Base-by-base conservation (phyloP, 1,139 yeast genomes). In the Suhomyces bokatorum region DNA sequence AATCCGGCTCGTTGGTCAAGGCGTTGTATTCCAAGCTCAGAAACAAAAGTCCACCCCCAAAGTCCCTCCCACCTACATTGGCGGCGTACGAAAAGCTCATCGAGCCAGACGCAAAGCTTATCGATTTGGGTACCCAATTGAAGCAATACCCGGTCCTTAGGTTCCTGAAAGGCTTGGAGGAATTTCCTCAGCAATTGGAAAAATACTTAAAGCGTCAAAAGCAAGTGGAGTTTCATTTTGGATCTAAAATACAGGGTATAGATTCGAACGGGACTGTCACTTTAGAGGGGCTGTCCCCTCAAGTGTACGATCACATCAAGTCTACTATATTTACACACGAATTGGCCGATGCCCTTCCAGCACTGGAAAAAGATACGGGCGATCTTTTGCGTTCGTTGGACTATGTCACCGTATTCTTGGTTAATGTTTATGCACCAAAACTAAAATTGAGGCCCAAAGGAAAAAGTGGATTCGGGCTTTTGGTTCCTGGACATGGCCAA, bases 401-500 rank as follows among this genome's bases (percentile, higher is more conserved):
- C 14, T 79, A 83, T 40, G 77, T 80, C 3, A 75, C 78, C 43
- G 78, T 87, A 17, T 70, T 78, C 35, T 67, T 87, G 51, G 83
- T 80, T 26, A 87, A 87, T 55, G 67, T 83, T 6, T 83, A 75
- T 56, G 53, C 70, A 3, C 58, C 57, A 14, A 50, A 48, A 4
- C 43, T 52, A 0, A 51, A 51, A 6, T 53, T 73, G 31, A 69
- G 81, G 34, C 84, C 84, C 1, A 66, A 65, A 31, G 67, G 67
- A 36, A 60, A 63, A 36, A 65, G 75, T 40, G 96, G 97, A 40
- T 93, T 93, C 71, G 99, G 99, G 2, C 89, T 87, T 56, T 74
- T 93, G 44, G 87, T 89, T 3, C 99, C 99, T 1, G 62, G 62
- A 41, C 32, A 75, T 66, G 58, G 66, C 66, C 28, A 16, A n/a